These are phyloP conservation scores for Diatrype stigma DNA, from an alignment of 2,329 filamentous ascomycete genomes.

Conservation along the genomic window DNA sequence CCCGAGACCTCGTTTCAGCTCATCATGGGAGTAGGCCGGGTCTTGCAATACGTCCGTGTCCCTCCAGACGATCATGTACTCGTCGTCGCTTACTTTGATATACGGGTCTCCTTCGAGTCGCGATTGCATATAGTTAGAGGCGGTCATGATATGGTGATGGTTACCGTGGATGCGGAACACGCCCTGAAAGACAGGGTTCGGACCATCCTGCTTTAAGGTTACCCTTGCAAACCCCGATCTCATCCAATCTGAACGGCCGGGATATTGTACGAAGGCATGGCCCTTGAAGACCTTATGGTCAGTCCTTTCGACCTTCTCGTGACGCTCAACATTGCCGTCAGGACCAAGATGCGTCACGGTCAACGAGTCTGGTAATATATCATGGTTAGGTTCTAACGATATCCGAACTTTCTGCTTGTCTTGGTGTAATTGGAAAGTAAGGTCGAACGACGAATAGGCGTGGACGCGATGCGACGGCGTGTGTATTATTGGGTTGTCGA, in stretches of 20 bases:
- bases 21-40: conserved; percentile 42
- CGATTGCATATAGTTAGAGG: conserved; percentile 68
- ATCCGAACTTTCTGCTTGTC: conserved; percentile 70
- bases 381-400: conserved; percentile 82
- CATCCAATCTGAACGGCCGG: conserved; percentile 62
- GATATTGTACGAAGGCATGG: conserved; percentile 63
- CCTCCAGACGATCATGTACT: conserved; percentile 87
- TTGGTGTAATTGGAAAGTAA: conserved; percentile 72
- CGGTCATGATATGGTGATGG: conserved; percentile 81
- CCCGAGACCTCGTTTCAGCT: conserved; percentile 58
- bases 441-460: conserved; percentile 76
- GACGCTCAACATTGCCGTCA: conserved; percentile 63
- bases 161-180: conserved; percentile 77
- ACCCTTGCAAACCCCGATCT: conserved; percentile 85
- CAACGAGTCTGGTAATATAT: conserved; percentile 76
- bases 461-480: conserved; percentile 76
- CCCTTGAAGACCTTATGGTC: conserved; percentile 85
- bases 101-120: conserved; percentile 68
- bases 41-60: conserved; percentile 72
- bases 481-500: conserved; percentile 73
- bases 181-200: conserved; percentile 79
- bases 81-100: conserved; percentile 51
- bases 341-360: conserved; percentile 66
- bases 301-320: conserved; percentile 67
- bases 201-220: conserved; percentile 71